Conservation (phyloP, 768 basidiomycete genomes). For the Lactarius evosmus region DNA sequence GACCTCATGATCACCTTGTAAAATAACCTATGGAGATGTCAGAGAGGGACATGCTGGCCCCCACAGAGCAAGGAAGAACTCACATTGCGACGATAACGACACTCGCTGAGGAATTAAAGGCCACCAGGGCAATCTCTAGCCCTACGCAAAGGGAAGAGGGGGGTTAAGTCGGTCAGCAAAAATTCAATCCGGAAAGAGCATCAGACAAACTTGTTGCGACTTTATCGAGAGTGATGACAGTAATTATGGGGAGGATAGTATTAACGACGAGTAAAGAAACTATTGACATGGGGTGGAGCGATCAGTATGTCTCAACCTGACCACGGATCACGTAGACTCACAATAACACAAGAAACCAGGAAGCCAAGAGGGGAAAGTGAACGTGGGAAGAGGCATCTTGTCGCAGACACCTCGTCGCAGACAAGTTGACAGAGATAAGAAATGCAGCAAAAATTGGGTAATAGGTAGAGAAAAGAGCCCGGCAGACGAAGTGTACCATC, state of each 20-base stretch:
- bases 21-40: slow-evolving; percentile 2
- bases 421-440: slow-evolving; percentile 3
- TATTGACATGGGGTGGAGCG: not conserved
- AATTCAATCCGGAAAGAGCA: not conserved
- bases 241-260: slow-evolving; percentile 1
- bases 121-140: slow-evolving; percentile 7
- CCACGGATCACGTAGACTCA: not conserved
- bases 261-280: slow-evolving; percentile 16
- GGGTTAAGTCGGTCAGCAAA: not conserved
- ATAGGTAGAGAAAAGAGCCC: not conserved
- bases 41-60: not conserved
- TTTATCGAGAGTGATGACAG: slow-evolving; percentile 2
- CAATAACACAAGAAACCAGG: slow-evolving; percentile 10
- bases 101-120: not conserved
- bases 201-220: slow-evolving; percentile 6
- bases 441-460: not conserved
- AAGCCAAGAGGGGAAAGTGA: slow-evolving; percentile 4
- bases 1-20: slow-evolving; percentile 10
- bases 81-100: slow-evolving; percentile 10
- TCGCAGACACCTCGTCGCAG: slow-evolving; percentile 28
- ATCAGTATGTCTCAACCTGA: not conserved
- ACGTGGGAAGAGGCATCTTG: slow-evolving; percentile 13
- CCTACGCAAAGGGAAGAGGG: not conserved
- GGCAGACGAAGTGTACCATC: too few relatives aligned
- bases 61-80: not conserved